phyloP scores from a whole-genome alignment of 345 rosid species.

The Euphorbia tirucalli region DNA sequence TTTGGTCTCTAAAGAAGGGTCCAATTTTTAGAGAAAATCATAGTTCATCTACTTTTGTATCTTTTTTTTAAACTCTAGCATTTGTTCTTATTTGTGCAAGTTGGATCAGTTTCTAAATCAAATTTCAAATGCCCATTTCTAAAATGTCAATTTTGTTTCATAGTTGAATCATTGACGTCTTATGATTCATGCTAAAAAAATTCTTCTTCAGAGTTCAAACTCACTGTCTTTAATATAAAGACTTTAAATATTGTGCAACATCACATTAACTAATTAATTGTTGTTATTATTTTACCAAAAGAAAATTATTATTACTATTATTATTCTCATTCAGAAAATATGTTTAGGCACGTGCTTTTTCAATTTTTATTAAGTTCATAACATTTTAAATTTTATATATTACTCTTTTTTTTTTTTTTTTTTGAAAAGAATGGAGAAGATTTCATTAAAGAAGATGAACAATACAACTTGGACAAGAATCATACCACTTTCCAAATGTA shows the following conservation, averaged over 20 bases:
- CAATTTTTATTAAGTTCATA: too few relatives aligned
- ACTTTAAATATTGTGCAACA: background rate
- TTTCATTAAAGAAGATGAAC: too few relatives aligned
- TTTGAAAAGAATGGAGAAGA: too few relatives aligned
- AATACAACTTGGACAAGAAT: too few relatives aligned
- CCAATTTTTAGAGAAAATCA: conserved; percentile 4
- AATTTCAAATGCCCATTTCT: background rate
- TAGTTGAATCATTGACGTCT: background rate
- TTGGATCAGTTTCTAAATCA: conserved; percentile 1
- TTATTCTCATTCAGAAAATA: too few relatives aligned
- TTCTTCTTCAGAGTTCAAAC: background rate
- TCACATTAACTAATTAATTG: background rate
- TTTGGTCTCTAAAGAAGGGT: conserved; percentile 11
- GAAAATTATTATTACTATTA: too few relatives aligned
- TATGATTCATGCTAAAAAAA: background rate
- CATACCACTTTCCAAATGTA: too few relatives aligned
- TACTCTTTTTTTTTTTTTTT: too few relatives aligned
- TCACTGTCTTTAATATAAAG: too few relatives aligned
- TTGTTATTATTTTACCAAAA: background rate
- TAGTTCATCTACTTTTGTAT: background rate
- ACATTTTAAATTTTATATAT: too few relatives aligned
- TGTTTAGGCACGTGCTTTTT: too few relatives aligned
- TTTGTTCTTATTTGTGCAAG: background rate
- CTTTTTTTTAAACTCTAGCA: background rate
- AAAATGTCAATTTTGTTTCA: background rate